Percentiles rank a stretch among this genome's conserved stretches.
These are phyloP conservation scores for Sclerotinia sclerotiorum DNA, from an alignment of 2,329 filamentous ascomycete genomes.

Conservation along the genomic window DNA sequence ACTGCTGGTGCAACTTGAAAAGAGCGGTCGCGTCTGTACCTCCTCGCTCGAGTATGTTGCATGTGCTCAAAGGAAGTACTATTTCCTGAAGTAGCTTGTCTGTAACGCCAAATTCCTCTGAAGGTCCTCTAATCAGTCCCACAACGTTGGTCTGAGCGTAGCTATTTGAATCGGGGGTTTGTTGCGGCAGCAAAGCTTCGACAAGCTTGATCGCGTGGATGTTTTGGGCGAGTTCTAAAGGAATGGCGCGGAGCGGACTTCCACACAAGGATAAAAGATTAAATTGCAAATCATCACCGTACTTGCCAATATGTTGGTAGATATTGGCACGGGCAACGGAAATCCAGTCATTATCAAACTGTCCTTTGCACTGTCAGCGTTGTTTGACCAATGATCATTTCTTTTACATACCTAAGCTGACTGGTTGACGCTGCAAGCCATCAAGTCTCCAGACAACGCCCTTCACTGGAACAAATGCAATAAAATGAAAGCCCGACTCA, in stretches of 20 bases:
- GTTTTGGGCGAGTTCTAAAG: slow-evolving; percentile 45
- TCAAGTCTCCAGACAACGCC: slow-evolving; percentile 85
- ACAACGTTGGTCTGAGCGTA: slow-evolving; percentile 35
- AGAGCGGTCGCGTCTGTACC: slow-evolving; percentile 35
- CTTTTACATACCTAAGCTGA: slow-evolving; percentile 54
- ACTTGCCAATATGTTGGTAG: slow-evolving; percentile 63
- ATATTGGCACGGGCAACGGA: slow-evolving; percentile 63
- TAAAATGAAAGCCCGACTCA: slow-evolving; percentile 79
- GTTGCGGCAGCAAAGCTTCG: slow-evolving; percentile 42
- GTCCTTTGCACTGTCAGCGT: slow-evolving; percentile 29
- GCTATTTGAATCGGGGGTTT: slow-evolving; percentile 47
- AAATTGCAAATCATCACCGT: slow-evolving; percentile 68
- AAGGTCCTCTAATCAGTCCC: slow-evolving; percentile 23
- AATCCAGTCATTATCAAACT: slow-evolving; percentile 60
- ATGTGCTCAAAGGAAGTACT: slow-evolving; percentile 9
- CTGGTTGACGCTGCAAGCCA: slow-evolving; percentile 72
- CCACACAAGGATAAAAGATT: slow-evolving; percentile 73
- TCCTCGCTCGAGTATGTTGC: slow-evolving; percentile 26
- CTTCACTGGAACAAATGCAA: slow-evolving; percentile 79
- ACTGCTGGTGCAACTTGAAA: slow-evolving; percentile 43
- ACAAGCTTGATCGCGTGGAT: slow-evolving; percentile 46
- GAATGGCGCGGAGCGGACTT: slow-evolving; percentile 53
- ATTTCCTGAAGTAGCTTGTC: slow-evolving; percentile 28
- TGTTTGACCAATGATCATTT: not conserved
- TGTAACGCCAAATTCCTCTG: slow-evolving; percentile 28